Percentiles rank a stretch among this genome's conserved stretches.
These are phyloP conservation scores for Brasenia schreberi DNA, from an alignment of 164 flowering plant genomes.

Conservation along the genomic window DNA sequence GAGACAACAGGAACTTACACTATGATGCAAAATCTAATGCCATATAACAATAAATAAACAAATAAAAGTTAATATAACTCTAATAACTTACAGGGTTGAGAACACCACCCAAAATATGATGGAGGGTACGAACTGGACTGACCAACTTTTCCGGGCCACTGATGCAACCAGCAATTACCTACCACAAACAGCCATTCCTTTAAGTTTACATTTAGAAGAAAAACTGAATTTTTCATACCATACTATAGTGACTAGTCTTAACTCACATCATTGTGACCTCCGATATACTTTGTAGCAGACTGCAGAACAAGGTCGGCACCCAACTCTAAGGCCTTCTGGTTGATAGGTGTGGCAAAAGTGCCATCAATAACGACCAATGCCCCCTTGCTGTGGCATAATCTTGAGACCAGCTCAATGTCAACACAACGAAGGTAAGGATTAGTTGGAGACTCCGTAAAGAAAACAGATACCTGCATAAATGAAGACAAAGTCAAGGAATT, in stretches of 20 bases:
- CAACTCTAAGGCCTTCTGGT: slow-evolving; percentile 88
- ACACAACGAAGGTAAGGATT: slow-evolving; percentile 94
- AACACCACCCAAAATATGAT: slow-evolving; percentile 82
- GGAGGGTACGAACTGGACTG: slow-evolving; percentile 55
- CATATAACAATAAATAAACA: too few relatives aligned
- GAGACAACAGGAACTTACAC: too few relatives aligned
- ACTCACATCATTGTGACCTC: slow-evolving; percentile 86
- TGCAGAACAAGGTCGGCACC: slow-evolving; percentile 94
- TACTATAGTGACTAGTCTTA: background rate
- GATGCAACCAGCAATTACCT: slow-evolving; percentile 91
- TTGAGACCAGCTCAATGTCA: slow-evolving; percentile 78
- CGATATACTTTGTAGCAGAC: slow-evolving; percentile 86
- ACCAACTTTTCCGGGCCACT: slow-evolving; percentile 69
- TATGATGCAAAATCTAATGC: too few relatives aligned
- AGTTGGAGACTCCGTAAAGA: slow-evolving; percentile 97
- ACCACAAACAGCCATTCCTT: slow-evolving; percentile 3
- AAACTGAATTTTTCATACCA: background rate
- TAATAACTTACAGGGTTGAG: slow-evolving; percentile 69
- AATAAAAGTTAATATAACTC: background rate
- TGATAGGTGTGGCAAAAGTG: slow-evolving; percentile 91
- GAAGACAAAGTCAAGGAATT: background rate
- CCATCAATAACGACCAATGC: slow-evolving; percentile 85
- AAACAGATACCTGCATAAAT: slow-evolving; percentile 64
- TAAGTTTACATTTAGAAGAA: background rate
- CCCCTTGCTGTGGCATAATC: slow-evolving; percentile 81